Evolutionary conservation across 331 rosid genomes (phyloP).

Genomic region (Acacia pycnantha): DNA sequence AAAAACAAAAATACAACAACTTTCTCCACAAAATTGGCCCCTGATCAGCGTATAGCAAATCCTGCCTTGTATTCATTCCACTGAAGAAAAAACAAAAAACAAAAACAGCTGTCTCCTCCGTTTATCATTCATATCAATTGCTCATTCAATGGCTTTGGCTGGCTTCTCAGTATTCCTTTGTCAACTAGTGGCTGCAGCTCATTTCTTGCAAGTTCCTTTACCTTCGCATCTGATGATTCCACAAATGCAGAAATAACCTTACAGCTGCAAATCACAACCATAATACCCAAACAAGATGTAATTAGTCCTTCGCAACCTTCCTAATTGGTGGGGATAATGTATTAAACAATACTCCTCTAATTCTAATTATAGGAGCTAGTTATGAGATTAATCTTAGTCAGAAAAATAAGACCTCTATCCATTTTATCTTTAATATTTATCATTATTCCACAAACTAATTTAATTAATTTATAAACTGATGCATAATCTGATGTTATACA

Average conservation of each 20-base stretch:
- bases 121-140: constrained; percentile 16
- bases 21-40: constrained; percentile 27
- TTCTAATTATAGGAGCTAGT: neutral
- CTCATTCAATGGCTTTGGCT: constrained; percentile 27
- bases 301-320: constrained; percentile 1
- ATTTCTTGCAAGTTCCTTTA: constrained; percentile 47
- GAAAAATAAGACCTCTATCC: neutral
- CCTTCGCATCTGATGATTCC: constrained; percentile 63
- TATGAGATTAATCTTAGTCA: neutral
- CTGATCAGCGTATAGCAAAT: constrained; percentile 2
- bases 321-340: neutral
- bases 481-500: no score
- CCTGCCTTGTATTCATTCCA: neutral
- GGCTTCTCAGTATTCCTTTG: constrained; percentile 37
- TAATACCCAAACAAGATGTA: constrained; percentile 4
- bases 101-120: constrained; percentile 15
- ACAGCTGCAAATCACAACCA: constrained; percentile 55
- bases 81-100: neutral
- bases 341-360: neutral
- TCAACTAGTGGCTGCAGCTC: constrained; percentile 78
- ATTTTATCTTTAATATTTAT: neutral
- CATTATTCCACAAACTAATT: neutral
- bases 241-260: constrained; percentile 78
- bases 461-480: no score
- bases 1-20: constrained; percentile 17